phyloP scores from a whole-genome alignment of 352 stramenopile genomes.

The Plasmopara halstedii region DNA sequence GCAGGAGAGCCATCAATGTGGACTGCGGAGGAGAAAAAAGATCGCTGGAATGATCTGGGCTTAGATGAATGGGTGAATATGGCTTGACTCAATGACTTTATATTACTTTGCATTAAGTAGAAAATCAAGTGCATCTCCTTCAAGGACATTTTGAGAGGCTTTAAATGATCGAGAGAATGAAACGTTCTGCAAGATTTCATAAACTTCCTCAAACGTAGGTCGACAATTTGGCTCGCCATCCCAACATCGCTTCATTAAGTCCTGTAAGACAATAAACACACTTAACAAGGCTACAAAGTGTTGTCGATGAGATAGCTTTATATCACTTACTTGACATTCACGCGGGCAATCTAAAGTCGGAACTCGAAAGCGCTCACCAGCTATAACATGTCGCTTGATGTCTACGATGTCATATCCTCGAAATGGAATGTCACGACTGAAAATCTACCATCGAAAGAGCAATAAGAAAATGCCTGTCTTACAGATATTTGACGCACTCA shows the following conservation, averaged over 20 bases:
- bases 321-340: slow-evolving; percentile 46
- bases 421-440: slow-evolving; percentile 74
- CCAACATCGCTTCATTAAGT: slow-evolving; percentile 67
- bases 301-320: no score
- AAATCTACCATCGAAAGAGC: slow-evolving; percentile 37
- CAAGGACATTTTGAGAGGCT: slow-evolving; percentile 27
- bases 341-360: slow-evolving; percentile 62
- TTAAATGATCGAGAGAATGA: slow-evolving; percentile 24
- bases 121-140: slow-evolving; percentile 55
- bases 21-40: slow-evolving; percentile 48
- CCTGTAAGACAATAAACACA: slow-evolving; percentile 15
- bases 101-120: slow-evolving; percentile 33
- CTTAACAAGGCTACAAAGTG: neutral
- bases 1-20: slow-evolving; percentile 44
- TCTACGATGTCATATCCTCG: slow-evolving; percentile 60
- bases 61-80: slow-evolving; percentile 56
- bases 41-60: slow-evolving; percentile 75
- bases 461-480: neutral
- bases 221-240: slow-evolving; percentile 39
- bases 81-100: slow-evolving; percentile 8
- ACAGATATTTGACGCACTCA: no score
- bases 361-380: slow-evolving; percentile 64
- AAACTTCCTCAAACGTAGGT: slow-evolving; percentile 55
- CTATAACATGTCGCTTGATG: slow-evolving; percentile 63
- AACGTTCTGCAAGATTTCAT: slow-evolving; percentile 31